Evolutionary conservation across 2,329 filamentous ascomycete species (phyloP).

Genomic region (Thermomyces lanuginosus): DNA sequence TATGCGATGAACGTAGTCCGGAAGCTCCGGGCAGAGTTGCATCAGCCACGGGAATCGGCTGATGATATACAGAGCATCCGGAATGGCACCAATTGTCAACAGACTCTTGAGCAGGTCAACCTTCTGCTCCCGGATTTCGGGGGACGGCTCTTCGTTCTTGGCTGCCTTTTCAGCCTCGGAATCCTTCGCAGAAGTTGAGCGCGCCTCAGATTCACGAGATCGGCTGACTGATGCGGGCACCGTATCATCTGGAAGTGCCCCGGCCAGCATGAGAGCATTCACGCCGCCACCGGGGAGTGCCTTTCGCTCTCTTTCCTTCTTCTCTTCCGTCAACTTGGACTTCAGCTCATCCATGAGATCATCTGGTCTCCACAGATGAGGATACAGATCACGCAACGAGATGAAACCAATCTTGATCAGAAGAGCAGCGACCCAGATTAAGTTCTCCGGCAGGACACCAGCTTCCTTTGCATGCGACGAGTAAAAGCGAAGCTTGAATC

Average conservation of each 20-base stretch:
- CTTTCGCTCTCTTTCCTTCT: slow-evolving; percentile 59
- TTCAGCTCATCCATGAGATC: slow-evolving; percentile 63
- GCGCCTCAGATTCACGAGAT: slow-evolving; percentile 36
- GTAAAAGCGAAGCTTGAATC: slow-evolving; percentile 95
- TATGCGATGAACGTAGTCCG: slow-evolving; percentile 69
- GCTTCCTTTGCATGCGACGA: slow-evolving; percentile 57
- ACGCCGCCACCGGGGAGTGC: slow-evolving; percentile 53
- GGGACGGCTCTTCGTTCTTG: slow-evolving; percentile 36
- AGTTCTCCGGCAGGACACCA: slow-evolving; percentile 74
- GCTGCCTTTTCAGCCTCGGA: slow-evolving; percentile 29
- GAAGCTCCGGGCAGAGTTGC: slow-evolving; percentile 66
- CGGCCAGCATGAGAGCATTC: slow-evolving; percentile 78
- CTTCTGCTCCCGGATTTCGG: slow-evolving; percentile 76
- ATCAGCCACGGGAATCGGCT: slow-evolving; percentile 86
- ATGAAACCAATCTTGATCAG: slow-evolving; percentile 97
- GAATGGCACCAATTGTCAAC: slow-evolving; percentile 77
- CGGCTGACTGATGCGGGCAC: slow-evolving; percentile 26
- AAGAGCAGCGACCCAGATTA: slow-evolving; percentile 79
- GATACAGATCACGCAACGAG: slow-evolving; percentile 76
- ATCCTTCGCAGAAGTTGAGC: slow-evolving; percentile 41
- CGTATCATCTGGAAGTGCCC: slow-evolving; percentile 71
- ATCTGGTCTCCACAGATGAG: slow-evolving; percentile 76
- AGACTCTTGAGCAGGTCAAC: slow-evolving; percentile 68
- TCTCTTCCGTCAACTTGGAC: slow-evolving; percentile 53
- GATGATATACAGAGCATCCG: slow-evolving; percentile 81